Evolutionary conservation across 2,329 filamentous ascomycete genomes (phyloP), one percentile per base, ranked within the genome.

Genomic region (Thyridium curvatum): DNA sequence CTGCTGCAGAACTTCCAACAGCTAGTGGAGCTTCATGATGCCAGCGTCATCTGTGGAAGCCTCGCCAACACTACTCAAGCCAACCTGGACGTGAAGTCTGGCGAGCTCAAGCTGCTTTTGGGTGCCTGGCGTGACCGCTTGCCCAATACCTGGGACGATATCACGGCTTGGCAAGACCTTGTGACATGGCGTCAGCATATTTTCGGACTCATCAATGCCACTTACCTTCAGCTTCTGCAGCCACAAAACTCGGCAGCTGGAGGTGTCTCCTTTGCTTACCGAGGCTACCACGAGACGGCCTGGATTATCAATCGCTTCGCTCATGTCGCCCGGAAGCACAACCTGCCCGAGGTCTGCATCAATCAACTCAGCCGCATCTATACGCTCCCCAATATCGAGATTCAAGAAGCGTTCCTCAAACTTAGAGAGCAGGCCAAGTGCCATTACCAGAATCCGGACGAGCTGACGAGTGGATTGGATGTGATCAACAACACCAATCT

Each of bases 101-200:
- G 90, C 41, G 94, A 99, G 65, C 75, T 98, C 3, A 98, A 98
- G 65, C 66, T 98, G 38, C 77, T 97, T 4, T 75, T 98, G 5
- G 88, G 88, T 39, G 93, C 91, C 8, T 99, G 93, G 93, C 82
- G 93, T 41, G 93, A 99, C 58, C 79, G 93, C 35, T 68, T 98
- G 38, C 93, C 93, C 2, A 99, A 99, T 55, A 85, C 95, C 4
- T 99, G 93, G 93, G 93, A 99, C 59, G 93, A 99, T 59, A 98
- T 99, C 61, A 95, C 94, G 47, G 88, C 93, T 30, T 99, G 93
- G 93, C 93, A 98, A 60, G 94, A 98, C 57, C 71, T 99, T 31
- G 93, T 99, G n/a, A 98, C 93, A 2, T 99, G 93, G 93, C 82
- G 93, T 50, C 94, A 98, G 59, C 93, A 99, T 61, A 96, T 99